Evolutionary conservation across 106 monocot genomes (phyloP).

Genomic region (Agapanthus africanus): DNA sequence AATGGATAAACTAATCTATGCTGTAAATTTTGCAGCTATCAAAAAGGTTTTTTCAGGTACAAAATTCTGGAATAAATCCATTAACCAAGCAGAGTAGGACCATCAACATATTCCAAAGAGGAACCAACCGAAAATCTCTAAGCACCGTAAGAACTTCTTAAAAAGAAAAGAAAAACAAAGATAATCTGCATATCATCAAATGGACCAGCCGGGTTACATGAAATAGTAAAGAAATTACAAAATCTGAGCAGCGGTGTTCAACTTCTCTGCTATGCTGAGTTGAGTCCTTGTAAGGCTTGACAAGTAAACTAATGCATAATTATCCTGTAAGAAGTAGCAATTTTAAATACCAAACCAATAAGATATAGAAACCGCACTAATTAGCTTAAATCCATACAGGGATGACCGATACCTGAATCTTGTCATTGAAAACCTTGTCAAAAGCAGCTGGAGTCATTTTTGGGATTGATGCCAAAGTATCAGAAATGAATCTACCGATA

Average conservation of each 20-base stretch:
- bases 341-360: background rate
- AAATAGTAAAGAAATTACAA: slow-evolving; percentile 20
- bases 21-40: background rate
- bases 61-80: background rate
- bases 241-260: slow-evolving; percentile 69
- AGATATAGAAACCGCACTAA: no score
- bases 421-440: slow-evolving; percentile 87
- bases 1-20: background rate
- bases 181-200: no score
- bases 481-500: slow-evolving; percentile 68
- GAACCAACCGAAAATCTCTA: no score
- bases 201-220: no score
- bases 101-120: background rate
- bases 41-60: background rate
- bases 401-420: slow-evolving; percentile 47
- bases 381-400: no score
- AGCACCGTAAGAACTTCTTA: no score
- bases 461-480: slow-evolving; percentile 51
- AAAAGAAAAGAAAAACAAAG: no score
- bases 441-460: slow-evolving; percentile 58
- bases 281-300: slow-evolving; percentile 56
- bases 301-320: slow-evolving; percentile 47
- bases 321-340: slow-evolving; percentile 45
- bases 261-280: slow-evolving; percentile 57
- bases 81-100: background rate